Evolutionary conservation across 768 basidiomycete genomes (phyloP), one percentile per base, ranked within the genome.

Genomic region (Amanita fuliginea): DNA sequence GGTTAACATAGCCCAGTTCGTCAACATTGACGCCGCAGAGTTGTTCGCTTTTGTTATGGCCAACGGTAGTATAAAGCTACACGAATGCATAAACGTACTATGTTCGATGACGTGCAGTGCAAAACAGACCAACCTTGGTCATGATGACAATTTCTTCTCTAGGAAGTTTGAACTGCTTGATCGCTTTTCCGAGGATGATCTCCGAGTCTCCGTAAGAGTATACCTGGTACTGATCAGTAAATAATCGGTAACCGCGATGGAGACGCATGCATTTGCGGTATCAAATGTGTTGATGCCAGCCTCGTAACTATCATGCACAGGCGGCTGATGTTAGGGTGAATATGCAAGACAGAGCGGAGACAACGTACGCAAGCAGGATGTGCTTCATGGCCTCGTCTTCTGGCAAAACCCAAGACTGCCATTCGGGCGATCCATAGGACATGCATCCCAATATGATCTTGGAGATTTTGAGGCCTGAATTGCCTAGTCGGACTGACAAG

Each of bases 121-220:
- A 22, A 59, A 34, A 16, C 13, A n/a, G 2, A 24, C 47, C 16
- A 7, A 49, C 48, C 67, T 90, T 89, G 50, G 87, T 86, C 70
- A 89, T 73, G n/a, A 90, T 75, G 14, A 90, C 86, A 37, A 88
- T 78, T 54, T 81, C 77, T 14, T 83, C 81, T 2, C 87, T 75
- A 14, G 84, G 83, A 9, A 86, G 68, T 16, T 79, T 60, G 54
- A 77, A 71, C 53, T 77, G 58, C 57, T 82, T 83, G 65, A 90
- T 79, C 3, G 78, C 83, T 55, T 83, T 81, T 9, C 86, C 86
- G n/a, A 86, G 67, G 47, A 86, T 71, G 39, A 74, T 57, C 59
- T 89, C 87, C 0, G 80, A 81, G 5, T 67, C 62, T 1, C 83
- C 83, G 53, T 83, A 78, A 0, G 78, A 81, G 57, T 86, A 87